Evolutionary conservation across 148 eudicot genomes (phyloP).

Genomic region (Rhododendron williamsianum): DNA sequence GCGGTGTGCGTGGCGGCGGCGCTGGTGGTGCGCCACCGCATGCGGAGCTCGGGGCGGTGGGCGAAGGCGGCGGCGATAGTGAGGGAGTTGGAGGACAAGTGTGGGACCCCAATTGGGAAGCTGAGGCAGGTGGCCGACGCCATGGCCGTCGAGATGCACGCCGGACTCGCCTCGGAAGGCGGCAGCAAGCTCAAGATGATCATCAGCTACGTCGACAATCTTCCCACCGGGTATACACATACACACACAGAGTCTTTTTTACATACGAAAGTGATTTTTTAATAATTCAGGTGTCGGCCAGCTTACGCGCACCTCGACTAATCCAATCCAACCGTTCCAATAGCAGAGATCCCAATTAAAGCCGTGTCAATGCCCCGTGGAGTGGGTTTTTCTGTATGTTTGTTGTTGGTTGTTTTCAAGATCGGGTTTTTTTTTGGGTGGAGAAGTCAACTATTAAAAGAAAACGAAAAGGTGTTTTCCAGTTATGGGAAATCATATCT

Average conservation of each 20-base stretch:
- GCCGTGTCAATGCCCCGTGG: background rate
- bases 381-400: background rate
- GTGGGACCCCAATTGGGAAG: constrained; percentile 39
- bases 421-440: background rate
- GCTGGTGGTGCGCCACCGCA: constrained; percentile 44
- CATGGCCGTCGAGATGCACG: constrained; percentile 43
- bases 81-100: constrained; percentile 51
- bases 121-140: constrained; percentile 43
- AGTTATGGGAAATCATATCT: background rate
- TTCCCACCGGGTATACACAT: constrained; percentile 41
- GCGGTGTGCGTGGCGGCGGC: constrained; percentile 55
- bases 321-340: too few species aligned
- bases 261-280: too few species aligned
- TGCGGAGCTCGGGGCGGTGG: constrained; percentile 45
- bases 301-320: too few species aligned
- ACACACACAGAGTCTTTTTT: too few species aligned
- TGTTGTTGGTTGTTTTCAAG: background rate
- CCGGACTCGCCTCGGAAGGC: constrained; percentile 42
- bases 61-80: constrained; percentile 46
- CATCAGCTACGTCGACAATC: constrained; percentile 47
- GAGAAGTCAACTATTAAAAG: background rate
- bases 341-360: too few species aligned
- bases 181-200: constrained; percentile 52
- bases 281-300: too few species aligned
- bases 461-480: background rate